A percentile compares a stretch with the other conserved stretches of the same genome.
phyloP scores from a whole-genome alignment of 192 early-diverging fungal genomes.

The Fimicolochytrium jonesii region DNA sequence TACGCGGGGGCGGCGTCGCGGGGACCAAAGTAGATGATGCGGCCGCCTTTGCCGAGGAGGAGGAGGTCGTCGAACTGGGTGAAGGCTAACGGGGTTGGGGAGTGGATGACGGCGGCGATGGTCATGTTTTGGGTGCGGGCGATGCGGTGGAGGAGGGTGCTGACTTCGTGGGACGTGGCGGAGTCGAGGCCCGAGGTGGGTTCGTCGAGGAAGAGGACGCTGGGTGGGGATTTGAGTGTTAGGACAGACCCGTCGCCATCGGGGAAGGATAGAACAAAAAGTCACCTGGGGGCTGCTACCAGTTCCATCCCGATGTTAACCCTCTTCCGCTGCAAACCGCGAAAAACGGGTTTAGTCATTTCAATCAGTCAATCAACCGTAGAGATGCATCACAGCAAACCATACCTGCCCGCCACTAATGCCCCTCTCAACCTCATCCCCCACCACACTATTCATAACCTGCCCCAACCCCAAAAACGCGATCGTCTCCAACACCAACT shows the following conservation, averaged over 20 bases:
- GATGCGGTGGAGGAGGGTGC: conserved; percentile 53
- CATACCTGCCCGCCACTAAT: too few species aligned
- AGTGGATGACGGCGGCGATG: conserved; percentile 72
- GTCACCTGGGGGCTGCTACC: conserved; percentile 54
- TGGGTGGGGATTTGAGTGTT: too few species aligned
- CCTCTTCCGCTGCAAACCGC: conserved; percentile 69
- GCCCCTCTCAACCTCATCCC: conserved; percentile 60
- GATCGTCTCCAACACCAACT: conserved; percentile 54
- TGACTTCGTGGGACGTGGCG: conserved; percentile 62
- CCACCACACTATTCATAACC: conserved; percentile 53
- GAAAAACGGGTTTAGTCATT: too few species aligned
- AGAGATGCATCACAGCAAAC: too few species aligned
- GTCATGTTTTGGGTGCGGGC: conserved; percentile 56
- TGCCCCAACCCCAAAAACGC: conserved; percentile 52
- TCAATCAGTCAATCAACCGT: too few species aligned
- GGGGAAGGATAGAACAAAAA: too few species aligned
- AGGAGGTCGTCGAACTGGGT: conserved; percentile 68
- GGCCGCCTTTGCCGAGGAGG: conserved; percentile 67
- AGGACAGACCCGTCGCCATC: too few species aligned
- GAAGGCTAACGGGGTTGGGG: conserved; percentile 61
- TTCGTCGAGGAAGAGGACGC: conserved; percentile 66
- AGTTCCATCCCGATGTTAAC: conserved; percentile 78
- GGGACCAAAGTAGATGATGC: conserved; percentile 62
- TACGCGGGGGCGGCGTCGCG: conserved; percentile 41
- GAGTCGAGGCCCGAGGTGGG: conserved; percentile 70